A percentile compares a stretch with the other conserved stretches of the same genome.
These are phyloP conservation scores for Lotmaria passim DNA, from an alignment of 208 protist species.

Conservation along the genomic window DNA sequence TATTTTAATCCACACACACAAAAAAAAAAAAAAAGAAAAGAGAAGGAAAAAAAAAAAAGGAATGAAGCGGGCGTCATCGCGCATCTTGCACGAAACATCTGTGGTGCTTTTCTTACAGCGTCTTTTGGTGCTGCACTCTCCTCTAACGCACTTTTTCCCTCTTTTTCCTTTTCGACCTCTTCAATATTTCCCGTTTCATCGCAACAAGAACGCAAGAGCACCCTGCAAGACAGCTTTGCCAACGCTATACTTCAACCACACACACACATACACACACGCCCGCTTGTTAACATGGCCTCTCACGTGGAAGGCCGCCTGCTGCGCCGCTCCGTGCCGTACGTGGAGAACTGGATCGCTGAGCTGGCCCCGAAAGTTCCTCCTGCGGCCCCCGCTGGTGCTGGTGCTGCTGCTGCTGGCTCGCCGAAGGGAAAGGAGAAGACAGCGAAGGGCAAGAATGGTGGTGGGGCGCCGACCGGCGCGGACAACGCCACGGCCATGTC, in stretches of 20 bases:
- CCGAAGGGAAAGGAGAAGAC: slow-evolving; percentile 27
- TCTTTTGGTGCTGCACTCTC: too few relatives aligned
- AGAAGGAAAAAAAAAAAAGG: too few relatives aligned
- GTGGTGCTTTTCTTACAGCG: too few relatives aligned
- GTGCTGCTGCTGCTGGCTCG: slow-evolving; percentile 9
- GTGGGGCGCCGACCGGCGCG: slow-evolving; percentile 19
- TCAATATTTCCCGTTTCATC: too few relatives aligned
- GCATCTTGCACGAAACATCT: too few relatives aligned
- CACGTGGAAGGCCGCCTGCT: slow-evolving; percentile 79
- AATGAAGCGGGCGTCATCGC: too few relatives aligned
- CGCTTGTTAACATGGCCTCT: slow-evolving; percentile 33
- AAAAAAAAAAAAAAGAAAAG: too few relatives aligned
- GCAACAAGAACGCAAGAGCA: too few relatives aligned
- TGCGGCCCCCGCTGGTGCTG: slow-evolving; percentile 27
- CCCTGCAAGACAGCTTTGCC: not conserved
- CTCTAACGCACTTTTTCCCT: too few relatives aligned
- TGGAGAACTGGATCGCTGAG: slow-evolving; percentile 79
- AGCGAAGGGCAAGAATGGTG: slow-evolving; percentile 25
- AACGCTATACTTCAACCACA: not conserved
- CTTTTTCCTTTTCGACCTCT: too few relatives aligned
- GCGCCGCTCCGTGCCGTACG: slow-evolving; percentile 74
- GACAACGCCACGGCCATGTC: slow-evolving; percentile 75
- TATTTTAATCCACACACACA: too few relatives aligned
- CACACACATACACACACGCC: not conserved
- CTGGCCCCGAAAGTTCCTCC: slow-evolving; percentile 43